phyloP scores from a whole-genome alignment of 116 monocot species.

The Iris pallida region DNA sequence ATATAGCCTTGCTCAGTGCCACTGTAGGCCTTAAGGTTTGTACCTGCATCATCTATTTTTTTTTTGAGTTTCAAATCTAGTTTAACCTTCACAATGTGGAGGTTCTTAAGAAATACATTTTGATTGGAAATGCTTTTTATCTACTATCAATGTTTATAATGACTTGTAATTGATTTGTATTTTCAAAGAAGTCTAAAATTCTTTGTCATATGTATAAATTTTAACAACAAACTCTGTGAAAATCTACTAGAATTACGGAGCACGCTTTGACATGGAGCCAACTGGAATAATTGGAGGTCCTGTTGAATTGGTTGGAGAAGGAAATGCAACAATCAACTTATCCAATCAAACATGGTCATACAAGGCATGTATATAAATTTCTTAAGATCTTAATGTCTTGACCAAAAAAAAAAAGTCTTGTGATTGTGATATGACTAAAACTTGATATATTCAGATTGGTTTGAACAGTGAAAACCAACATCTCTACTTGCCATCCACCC shows the following conservation, averaged over 20 bases:
- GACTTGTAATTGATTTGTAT: no score
- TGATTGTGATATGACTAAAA: no score
- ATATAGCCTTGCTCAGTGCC: slow-evolving; percentile 35
- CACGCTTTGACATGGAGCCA: slow-evolving; percentile 16
- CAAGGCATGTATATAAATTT: slow-evolving; percentile 17
- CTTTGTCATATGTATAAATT: no score
- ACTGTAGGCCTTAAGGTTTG: slow-evolving; percentile 41
- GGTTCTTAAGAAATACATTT: no score
- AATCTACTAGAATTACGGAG: slow-evolving; percentile 30
- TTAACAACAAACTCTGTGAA: no score
- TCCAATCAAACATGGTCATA: slow-evolving; percentile 49
- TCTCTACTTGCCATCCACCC: not conserved
- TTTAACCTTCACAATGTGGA: no score
- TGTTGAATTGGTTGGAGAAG: slow-evolving; percentile 10
- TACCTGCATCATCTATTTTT: not conserved
- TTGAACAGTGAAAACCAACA: not conserved
- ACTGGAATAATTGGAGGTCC: slow-evolving; percentile 30
- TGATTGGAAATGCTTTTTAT: no score
- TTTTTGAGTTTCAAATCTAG: no score
- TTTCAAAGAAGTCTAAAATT: no score
- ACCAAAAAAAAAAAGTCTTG: no score
- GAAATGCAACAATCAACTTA: slow-evolving; percentile 23
- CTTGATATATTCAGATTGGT: not conserved
- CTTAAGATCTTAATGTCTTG: no score
- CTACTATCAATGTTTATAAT: no score